Evolutionary conservation across 148 eudicot genomes (phyloP).

Genomic region (Oxyria digyna): DNA sequence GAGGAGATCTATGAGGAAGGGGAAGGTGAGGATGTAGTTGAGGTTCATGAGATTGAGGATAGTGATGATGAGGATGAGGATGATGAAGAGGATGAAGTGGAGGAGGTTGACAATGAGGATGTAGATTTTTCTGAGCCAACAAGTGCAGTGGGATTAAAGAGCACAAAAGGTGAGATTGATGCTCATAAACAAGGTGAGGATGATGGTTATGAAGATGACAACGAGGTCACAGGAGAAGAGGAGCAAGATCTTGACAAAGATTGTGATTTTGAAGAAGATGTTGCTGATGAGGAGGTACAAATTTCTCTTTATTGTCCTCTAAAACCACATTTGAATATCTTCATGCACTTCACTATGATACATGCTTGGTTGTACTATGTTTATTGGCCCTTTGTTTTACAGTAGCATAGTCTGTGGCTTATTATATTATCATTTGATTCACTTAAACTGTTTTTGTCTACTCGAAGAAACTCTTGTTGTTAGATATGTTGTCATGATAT

Average conservation of each 20-base stretch:
- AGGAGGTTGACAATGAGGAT: conserved; percentile 44
- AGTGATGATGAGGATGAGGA: conserved; percentile 26
- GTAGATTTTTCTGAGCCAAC: conserved; percentile 30
- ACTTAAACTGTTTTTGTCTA: background rate
- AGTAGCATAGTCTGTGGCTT: background rate
- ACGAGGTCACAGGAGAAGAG: conserved; percentile 54
- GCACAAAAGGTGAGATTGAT: conserved; percentile 54
- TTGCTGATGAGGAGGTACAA: conserved; percentile 43
- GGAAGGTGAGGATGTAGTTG: conserved; percentile 25
- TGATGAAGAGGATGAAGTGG: conserved; percentile 41
- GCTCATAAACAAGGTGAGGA: conserved; percentile 63
- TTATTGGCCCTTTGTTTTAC: background rate
- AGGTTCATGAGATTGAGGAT: conserved; percentile 21
- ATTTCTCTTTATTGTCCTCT: too few relatives aligned
- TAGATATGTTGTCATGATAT: background rate
- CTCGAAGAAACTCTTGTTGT: background rate
- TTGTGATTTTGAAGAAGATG: conserved; percentile 31
- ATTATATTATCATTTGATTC: background rate
- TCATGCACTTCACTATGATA: background rate
- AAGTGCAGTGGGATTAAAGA: conserved; percentile 24
- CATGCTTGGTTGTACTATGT: background rate
- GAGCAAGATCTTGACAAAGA: conserved; percentile 30
- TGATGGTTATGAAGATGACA: conserved; percentile 41
- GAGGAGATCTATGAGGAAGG: conserved; percentile 22
- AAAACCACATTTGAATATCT: background rate